Percentiles rank a stretch among this genome's conserved stretches.
Conservation (phyloP, 2,329 filamentous ascomycete species). For the Cryphonectria carpinicola region DNA sequence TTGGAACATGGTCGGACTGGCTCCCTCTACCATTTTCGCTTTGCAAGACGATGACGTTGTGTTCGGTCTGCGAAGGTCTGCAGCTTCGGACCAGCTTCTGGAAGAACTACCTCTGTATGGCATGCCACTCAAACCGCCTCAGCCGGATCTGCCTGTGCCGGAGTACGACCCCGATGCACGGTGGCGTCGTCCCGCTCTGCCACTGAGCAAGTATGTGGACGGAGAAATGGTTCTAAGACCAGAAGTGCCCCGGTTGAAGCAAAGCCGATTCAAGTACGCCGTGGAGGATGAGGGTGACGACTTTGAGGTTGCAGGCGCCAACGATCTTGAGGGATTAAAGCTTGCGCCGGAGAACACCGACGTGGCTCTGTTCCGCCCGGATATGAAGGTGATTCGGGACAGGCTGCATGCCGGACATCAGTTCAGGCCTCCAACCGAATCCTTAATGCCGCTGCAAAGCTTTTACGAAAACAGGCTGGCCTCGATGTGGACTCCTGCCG, state of each 20-base stretch:
- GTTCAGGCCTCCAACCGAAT: slow-evolving; percentile 90
- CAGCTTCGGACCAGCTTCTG: slow-evolving; percentile 75
- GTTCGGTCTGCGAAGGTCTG: slow-evolving; percentile 75
- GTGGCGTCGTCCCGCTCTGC: slow-evolving; percentile 78
- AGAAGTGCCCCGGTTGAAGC: slow-evolving; percentile 70
- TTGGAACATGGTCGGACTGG: slow-evolving; percentile 48
- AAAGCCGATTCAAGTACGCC: slow-evolving; percentile 80
- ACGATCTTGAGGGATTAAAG: slow-evolving; percentile 39
- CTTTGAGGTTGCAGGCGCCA: slow-evolving; percentile 45
- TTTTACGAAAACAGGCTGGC: slow-evolving; percentile 88
- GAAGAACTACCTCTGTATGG: slow-evolving; percentile 82
- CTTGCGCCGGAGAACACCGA: slow-evolving; percentile 71
- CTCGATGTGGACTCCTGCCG: slow-evolving; percentile 88
- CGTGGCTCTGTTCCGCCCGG: slow-evolving; percentile 86
- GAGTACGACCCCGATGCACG: slow-evolving; percentile 69
- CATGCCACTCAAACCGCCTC: slow-evolving; percentile 62
- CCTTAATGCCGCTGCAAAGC: slow-evolving; percentile 83
- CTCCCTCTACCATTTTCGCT: slow-evolving; percentile 81
- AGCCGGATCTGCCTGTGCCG: slow-evolving; percentile 59
- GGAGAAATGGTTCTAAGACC: slow-evolving; percentile 75
- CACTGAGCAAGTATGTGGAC: slow-evolving; percentile 84
- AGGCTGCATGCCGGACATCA: slow-evolving; percentile 88
- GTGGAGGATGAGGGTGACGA: slow-evolving; percentile 69
- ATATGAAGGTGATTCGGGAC: slow-evolving; percentile 88
- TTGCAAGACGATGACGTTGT: slow-evolving; percentile 81